These are phyloP conservation scores for Eucalyptus sp. DNA, from an alignment of 345 rosid species.

Conservation along the genomic window DNA sequence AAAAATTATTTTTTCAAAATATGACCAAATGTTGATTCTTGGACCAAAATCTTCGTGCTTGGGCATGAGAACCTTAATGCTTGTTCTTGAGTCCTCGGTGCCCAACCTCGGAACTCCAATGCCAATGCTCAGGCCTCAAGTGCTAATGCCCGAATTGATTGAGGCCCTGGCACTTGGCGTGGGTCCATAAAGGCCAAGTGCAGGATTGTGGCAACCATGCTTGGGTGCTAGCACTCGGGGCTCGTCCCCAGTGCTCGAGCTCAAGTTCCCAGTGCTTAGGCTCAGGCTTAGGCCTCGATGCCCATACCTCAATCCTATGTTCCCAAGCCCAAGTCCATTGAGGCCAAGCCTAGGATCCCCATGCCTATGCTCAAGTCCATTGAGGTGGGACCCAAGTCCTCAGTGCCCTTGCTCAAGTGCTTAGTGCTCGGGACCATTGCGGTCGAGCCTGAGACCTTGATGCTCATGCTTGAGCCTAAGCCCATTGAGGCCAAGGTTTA, in stretches of 20 bases:
- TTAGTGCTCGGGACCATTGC: no score
- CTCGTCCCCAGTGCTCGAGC: neutral
- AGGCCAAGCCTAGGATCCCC: accelerated
- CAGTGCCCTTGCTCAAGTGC: neutral
- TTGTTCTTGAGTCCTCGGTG: neutral
- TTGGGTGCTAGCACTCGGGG: neutral
- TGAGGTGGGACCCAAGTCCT: neutral
- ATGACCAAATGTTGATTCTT: neutral
- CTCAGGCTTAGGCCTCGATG: neutral
- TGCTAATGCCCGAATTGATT: neutral
- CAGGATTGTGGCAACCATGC: neutral
- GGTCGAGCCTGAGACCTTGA: neutral
- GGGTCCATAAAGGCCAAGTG: neutral
- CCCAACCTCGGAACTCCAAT: neutral
- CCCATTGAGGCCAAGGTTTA: neutral
- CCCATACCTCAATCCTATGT: accelerated
- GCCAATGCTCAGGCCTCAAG: neutral
- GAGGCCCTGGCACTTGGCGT: accelerated
- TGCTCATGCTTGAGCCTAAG: neutral
- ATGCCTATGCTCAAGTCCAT: neutral
- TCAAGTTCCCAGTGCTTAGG: neutral
- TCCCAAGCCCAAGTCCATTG: neutral
- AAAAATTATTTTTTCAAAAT: no score
- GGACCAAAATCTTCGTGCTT: no score
- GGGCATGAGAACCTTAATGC: neutral